Evolutionary conservation across 345 rosid genomes (phyloP).

Genomic region (Eucalyptus cloeziana): DNA sequence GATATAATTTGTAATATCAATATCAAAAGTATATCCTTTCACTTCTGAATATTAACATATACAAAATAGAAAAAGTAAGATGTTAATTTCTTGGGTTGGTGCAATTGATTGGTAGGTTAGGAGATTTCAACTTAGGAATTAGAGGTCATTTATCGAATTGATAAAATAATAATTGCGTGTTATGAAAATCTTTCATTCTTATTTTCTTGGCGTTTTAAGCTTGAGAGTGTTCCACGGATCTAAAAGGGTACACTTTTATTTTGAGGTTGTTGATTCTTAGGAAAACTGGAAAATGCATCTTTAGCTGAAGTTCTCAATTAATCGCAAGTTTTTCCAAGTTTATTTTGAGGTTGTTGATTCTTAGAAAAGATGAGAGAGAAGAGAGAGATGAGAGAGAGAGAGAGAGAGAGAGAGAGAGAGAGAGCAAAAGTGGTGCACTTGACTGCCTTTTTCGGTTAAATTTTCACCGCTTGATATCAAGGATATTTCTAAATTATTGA

Average conservation of each 20-base stretch:
- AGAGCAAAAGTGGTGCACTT: too few species aligned
- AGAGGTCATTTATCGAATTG: neutral
- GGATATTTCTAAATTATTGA: too few species aligned
- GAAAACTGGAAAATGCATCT: too few species aligned
- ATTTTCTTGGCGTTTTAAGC: rapidly evolving
- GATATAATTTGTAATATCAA: rapidly evolving
- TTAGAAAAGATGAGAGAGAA: too few species aligned
- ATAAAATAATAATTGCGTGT: rapidly evolving
- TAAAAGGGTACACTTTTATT: too few species aligned
- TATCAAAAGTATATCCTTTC: neutral
- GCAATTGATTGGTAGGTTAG: neutral
- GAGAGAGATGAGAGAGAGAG: too few species aligned
- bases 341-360: too few species aligned
- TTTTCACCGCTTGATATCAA: too few species aligned
- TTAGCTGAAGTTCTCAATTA: too few species aligned
- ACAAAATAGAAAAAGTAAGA: neutral
- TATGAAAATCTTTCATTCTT: neutral
- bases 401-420: too few species aligned
- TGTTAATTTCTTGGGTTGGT: neutral
- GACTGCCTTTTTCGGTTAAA: too few species aligned
- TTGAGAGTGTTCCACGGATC: rapidly evolving
- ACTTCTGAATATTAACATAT: neutral
- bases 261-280: rapidly evolving
- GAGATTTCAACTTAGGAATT: rapidly evolving
- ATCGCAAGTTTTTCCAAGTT: too few species aligned